phyloP scores from a whole-genome alignment of 2,329 filamentous ascomycete species.

The Ceratocystis albifundus region DNA sequence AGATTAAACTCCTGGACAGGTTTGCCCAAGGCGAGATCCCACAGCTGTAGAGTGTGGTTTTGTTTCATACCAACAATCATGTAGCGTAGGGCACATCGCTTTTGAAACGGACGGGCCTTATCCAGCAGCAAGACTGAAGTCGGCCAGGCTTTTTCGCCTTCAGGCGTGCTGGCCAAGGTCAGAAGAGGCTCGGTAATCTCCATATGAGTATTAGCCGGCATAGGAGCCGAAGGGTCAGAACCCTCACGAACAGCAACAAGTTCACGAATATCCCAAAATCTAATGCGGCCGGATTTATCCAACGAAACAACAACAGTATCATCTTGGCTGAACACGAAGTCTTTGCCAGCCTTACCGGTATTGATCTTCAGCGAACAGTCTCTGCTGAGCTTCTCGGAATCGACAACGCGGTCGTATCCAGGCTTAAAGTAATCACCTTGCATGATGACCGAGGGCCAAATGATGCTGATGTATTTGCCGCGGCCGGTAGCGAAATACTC shows the following conservation, averaged over 20 bases:
- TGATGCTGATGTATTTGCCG: constrained; percentile 89
- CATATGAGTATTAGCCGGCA: constrained; percentile 47
- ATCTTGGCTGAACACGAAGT: constrained; percentile 95
- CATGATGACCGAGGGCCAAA: constrained; percentile 56
- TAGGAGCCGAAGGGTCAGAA: constrained; percentile 40
- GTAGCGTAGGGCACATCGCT: constrained; percentile 81
- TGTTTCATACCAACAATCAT: constrained; percentile 98
- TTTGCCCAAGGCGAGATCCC: constrained; percentile 91
- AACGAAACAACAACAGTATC: constrained; percentile 88
- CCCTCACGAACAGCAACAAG: constrained; percentile 48
- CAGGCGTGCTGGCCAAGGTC: constrained; percentile 74
- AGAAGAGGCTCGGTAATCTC: constrained; percentile 79
- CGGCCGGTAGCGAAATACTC: constrained; percentile 92
- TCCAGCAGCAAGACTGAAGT: constrained; percentile 93
- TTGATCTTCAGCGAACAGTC: constrained; percentile 87
- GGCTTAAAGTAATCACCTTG: constrained; percentile 52
- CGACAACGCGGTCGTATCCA: constrained; percentile 57
- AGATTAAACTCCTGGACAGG: constrained; percentile 95
- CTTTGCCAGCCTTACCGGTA: constrained; percentile 94
- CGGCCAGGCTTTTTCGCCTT: constrained; percentile 89
- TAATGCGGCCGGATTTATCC: constrained; percentile 90
- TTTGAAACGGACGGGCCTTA: constrained; percentile 86
- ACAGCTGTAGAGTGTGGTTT: constrained; percentile 95
- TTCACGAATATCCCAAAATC: constrained; percentile 94
- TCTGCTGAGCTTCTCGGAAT: constrained; percentile 76